Conservation (phyloP, 2,329 filamentous ascomycete genomes). For the Botrytis fabae region DNA sequence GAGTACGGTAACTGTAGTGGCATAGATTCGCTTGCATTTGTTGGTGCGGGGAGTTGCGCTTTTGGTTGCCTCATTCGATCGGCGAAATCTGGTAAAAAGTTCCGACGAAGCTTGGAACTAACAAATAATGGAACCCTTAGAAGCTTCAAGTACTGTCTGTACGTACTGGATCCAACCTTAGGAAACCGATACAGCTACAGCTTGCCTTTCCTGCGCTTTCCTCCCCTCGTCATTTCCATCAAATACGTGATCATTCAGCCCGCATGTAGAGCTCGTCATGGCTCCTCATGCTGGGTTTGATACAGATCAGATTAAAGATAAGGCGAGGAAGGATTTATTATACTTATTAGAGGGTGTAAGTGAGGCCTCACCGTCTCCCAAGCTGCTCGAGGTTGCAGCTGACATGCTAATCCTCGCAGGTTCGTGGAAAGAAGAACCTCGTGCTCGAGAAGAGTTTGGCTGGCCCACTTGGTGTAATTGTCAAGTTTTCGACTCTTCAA, state of each 20-base stretch:
- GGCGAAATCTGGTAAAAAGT: constrained; percentile 9
- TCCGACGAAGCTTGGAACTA: constrained; percentile 18
- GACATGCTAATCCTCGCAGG: constrained; percentile 54
- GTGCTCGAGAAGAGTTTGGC: constrained; percentile 89
- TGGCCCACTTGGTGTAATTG: constrained; percentile 84
- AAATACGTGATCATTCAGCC: constrained; percentile 28
- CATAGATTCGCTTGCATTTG: constrained; percentile 20
- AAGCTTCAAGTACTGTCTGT: not conserved
- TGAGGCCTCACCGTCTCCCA: constrained; percentile 43
- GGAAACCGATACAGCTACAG: constrained; percentile 14
- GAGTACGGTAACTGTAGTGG: not conserved
- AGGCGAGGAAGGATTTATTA: constrained; percentile 84
- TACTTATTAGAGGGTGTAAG: constrained; percentile 93
- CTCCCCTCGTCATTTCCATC: constrained; percentile 5
- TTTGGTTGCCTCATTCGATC: constrained; percentile 4
- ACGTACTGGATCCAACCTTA: constrained; percentile 31
- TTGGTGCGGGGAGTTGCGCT: not conserved
- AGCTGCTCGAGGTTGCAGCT: constrained; percentile 37
- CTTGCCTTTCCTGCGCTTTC: constrained; percentile 7
- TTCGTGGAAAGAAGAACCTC: constrained; percentile 97
- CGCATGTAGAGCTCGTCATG: constrained; percentile 61
- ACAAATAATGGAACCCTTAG: not conserved
- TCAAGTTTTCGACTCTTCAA: constrained; percentile 92
- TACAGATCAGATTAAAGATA: constrained; percentile 73
- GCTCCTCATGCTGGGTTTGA: constrained; percentile 71